phyloP scores from a whole-genome alignment of 805 yeast genomes.

The Tetrapisispora phaffii region DNA sequence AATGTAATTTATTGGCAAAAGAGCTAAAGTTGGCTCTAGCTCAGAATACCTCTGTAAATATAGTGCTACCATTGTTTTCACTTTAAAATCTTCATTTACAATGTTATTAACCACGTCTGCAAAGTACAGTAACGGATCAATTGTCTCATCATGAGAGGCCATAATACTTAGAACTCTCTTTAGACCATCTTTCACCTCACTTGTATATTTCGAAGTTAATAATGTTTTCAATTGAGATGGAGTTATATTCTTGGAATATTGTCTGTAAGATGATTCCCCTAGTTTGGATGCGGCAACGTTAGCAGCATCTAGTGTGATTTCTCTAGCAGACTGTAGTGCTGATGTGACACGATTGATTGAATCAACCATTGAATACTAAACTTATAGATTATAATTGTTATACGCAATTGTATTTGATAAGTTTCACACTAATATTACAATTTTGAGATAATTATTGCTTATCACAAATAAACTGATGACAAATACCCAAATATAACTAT shows the following conservation, averaged over 20 bases:
- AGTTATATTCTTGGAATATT: constrained; percentile 35
- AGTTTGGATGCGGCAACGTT: constrained; percentile 61
- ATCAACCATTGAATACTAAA: constrained; percentile 38
- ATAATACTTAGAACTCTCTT: constrained; percentile 42
- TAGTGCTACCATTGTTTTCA: constrained; percentile 66
- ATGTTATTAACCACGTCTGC: constrained; percentile 87
- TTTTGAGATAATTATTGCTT: no score
- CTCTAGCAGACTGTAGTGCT: constrained; percentile 71
- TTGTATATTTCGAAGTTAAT: constrained; percentile 57
- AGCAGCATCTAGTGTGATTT: constrained; percentile 73
- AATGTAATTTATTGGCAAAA: constrained; percentile 81
- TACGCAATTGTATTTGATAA: not conserved
- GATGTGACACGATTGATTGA: constrained; percentile 55
- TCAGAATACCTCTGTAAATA: constrained; percentile 73
- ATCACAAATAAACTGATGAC: no score
- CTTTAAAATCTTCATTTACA: constrained; percentile 52
- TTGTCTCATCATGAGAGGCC: constrained; percentile 32
- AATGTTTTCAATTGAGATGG: constrained; percentile 56
- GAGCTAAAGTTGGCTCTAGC: constrained; percentile 77
- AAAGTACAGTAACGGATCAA: constrained; percentile 43
- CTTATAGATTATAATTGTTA: not conserved
- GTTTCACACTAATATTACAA: no score
- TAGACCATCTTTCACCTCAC: constrained; percentile 53
- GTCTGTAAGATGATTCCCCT: constrained; percentile 48
- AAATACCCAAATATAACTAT: no score